Evolutionary conservation across 805 yeast genomes (phyloP).

Genomic region (Cyberlindnera subsufficiens): DNA sequence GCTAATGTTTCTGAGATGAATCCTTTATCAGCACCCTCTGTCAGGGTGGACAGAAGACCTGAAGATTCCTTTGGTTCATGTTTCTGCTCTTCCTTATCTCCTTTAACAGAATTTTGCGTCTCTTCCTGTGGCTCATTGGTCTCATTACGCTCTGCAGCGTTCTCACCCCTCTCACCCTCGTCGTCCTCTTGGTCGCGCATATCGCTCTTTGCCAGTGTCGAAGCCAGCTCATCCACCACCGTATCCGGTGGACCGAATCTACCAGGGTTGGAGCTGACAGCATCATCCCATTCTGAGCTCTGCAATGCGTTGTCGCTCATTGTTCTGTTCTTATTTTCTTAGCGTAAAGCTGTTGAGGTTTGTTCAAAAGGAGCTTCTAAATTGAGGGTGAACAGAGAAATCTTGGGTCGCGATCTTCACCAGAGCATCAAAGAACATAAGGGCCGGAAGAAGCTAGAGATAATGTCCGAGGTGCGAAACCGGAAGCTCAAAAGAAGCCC

Average conservation of each 20-base stretch:
- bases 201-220: slow-evolving; percentile 12
- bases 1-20: slow-evolving; percentile 11
- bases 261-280: slow-evolving; percentile 30
- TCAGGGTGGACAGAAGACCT: slow-evolving; percentile 37
- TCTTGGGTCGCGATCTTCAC: background rate
- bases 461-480: slow-evolving; percentile 12
- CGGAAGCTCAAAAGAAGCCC: slow-evolving; percentile 5
- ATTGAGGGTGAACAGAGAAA: no score
- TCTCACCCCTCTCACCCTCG: slow-evolving; percentile 7
- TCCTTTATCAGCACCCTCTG: slow-evolving; percentile 28
- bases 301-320: slow-evolving; percentile 38
- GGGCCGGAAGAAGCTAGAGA: background rate
- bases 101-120: slow-evolving; percentile 2
- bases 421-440: background rate
- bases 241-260: slow-evolving; percentile 1
- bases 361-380: background rate
- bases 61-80: slow-evolving; percentile 12
- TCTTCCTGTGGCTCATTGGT: slow-evolving; percentile 1
- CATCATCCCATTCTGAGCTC: slow-evolving; percentile 60
- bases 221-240: slow-evolving; percentile 16
- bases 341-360: background rate
- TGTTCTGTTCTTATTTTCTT: background rate
- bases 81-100: background rate
- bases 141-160: background rate
- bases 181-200: slow-evolving; percentile 1